Evolutionary conservation across 176 grass and related monocot species (phyloP).

Genomic region (Urochloa ruziziensis): DNA sequence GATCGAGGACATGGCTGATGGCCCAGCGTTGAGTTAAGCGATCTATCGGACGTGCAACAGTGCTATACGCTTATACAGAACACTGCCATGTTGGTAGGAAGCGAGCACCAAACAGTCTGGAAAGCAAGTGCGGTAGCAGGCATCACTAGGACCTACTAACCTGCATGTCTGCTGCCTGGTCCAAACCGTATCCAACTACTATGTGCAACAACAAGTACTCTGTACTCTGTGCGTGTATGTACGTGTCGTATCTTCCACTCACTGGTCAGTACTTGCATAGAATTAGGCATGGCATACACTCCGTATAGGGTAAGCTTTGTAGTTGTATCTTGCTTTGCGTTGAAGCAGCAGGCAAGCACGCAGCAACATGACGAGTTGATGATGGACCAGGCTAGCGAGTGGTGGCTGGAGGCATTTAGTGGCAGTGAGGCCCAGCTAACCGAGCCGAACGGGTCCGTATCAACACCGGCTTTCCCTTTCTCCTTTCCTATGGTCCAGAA

Average conservation of each 20-base stretch:
- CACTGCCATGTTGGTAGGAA: background rate
- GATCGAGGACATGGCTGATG: background rate
- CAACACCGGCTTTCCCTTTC: background rate
- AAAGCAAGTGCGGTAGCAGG: background rate
- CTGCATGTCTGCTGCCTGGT: background rate
- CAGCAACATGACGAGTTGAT: background rate
- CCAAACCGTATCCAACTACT: background rate
- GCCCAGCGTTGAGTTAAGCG: background rate
- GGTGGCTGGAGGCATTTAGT: background rate
- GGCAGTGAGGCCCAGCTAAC: background rate
- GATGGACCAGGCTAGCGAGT: background rate
- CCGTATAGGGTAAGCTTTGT: background rate
- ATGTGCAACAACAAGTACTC: background rate
- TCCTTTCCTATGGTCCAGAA: background rate
- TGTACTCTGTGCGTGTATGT: background rate
- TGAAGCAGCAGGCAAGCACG: conserved; percentile 5
- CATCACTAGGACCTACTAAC: background rate
- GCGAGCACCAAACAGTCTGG: conserved; percentile 25
- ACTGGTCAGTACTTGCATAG: background rate
- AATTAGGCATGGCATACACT: background rate
- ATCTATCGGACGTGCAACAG: background rate
- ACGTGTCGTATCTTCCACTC: background rate
- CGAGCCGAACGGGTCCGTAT: background rate
- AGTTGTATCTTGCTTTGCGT: background rate
- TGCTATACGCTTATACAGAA: too few relatives aligned